phyloP scores from a whole-genome alignment of 352 stramenopile genomes.

The Blastocystis sp. region DNA sequence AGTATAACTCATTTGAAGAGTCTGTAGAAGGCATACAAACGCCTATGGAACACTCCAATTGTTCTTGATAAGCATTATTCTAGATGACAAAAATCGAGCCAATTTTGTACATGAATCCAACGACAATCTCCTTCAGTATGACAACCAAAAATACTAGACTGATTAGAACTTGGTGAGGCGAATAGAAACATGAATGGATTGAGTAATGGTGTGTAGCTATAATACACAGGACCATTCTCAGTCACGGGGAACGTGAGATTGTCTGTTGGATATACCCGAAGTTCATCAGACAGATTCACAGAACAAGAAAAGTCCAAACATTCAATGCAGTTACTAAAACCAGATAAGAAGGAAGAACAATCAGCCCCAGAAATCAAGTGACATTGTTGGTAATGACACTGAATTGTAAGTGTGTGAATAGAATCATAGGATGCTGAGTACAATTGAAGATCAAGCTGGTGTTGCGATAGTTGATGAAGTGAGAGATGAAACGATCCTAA shows the following conservation, averaged over 20 bases:
- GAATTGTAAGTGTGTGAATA: not conserved
- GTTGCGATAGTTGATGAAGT: not conserved
- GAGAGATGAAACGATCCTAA: not conserved
- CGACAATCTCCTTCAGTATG: not conserved
- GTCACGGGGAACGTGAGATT: not conserved
- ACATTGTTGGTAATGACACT: not conserved
- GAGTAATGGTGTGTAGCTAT: not conserved
- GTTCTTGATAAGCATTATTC: not conserved
- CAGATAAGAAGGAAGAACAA: conserved; percentile 1
- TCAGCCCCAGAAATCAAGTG: not conserved
- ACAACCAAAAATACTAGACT: conserved; percentile 11
- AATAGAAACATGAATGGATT: not conserved
- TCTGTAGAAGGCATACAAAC: not conserved
- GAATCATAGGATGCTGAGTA: not conserved
- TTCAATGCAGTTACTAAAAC: conserved; percentile 10
- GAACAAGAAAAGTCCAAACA: not conserved
- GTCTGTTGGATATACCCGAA: not conserved
- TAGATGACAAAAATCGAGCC: not conserved
- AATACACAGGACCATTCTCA: not conserved
- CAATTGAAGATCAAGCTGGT: not conserved
- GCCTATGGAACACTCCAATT: not conserved
- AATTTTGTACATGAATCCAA: not conserved
- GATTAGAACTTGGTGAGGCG: not conserved
- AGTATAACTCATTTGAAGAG: not conserved
- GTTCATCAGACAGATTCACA: not conserved